Percentiles rank a stretch among this genome's conserved stretches.
These are phyloP conservation scores for Lenwebbia sp. DNA, from an alignment of 345 rosid species.

Conservation along the genomic window DNA sequence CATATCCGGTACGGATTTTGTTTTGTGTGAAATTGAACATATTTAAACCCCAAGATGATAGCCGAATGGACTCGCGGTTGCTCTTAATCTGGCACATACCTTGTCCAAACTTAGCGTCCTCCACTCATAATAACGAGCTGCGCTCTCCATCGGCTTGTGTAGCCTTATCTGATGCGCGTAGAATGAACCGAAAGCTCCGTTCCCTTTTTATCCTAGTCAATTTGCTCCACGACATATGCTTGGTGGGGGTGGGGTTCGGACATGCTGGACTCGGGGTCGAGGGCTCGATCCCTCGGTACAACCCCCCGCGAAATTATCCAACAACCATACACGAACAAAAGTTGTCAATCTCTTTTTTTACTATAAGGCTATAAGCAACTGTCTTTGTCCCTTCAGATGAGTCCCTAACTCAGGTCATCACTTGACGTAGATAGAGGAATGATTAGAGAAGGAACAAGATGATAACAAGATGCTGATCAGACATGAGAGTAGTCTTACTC, in stretches of 20 bases:
- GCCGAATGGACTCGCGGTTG: rapidly evolving
- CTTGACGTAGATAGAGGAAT: background rate
- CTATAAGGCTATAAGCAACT: background rate
- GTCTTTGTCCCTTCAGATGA: background rate
- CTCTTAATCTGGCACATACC: background rate
- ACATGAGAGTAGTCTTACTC: background rate
- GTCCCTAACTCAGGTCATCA: background rate
- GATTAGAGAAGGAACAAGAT: background rate
- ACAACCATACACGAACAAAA: background rate
- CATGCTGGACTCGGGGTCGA: background rate
- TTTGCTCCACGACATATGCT: background rate
- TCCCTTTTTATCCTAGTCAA: background rate
- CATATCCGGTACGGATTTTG: too few species aligned
- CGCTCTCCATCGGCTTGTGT: background rate
- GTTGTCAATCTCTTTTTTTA: background rate
- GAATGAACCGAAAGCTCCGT: background rate
- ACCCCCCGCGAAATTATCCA: background rate
- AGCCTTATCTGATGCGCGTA: background rate
- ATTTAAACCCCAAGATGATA: background rate
- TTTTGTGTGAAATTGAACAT: background rate
- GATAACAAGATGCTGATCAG: background rate
- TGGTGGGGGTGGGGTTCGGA: background rate
- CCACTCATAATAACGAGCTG: background rate
- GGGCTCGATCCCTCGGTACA: background rate
- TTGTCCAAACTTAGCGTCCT: background rate